Evolutionary conservation across 495 filamentous ascomycete genomes (phyloP), one percentile per base, ranked within the genome.

Genomic region (Parathielavia hyrcaniae): DNA sequence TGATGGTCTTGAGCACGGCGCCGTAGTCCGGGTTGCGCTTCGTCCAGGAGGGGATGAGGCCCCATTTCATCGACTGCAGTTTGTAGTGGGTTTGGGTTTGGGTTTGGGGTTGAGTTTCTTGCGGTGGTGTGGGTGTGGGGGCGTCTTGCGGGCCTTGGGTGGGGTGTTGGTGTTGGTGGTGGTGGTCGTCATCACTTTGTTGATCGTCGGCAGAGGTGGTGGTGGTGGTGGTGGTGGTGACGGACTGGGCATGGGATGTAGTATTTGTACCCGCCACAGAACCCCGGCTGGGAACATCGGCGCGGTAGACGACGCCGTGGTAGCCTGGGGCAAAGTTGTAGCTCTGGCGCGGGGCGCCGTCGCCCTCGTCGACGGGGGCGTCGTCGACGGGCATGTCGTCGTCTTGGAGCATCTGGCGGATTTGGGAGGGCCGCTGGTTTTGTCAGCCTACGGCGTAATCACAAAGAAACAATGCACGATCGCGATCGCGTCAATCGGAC

Each of bases 291-390:
- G 81, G 77, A 6, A 78, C 75, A 46, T 91, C 81, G 32, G 89
- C 91, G 61, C 91, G 83, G 66, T 96, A 96, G 22, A 98, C 86
- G 16, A 88, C 79, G 47, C 95, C 91, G 65, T 89, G 75, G 64
- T 87, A 87, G 1, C 91, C 87, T 0, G 93, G 93, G 0, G 93
- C 90, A 64, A 98, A 93, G 67, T 98, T 98, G 73, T 93, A 96
- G 50, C 81, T 88, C 65, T 90, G 87, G 47, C 88, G 79, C 3
- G 88, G 81, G 32, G 83, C 83, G 12, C 62, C 62, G 20, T 70
- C 65, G 5, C 67, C 70, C 23, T 79, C 75, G 59, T 95, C 89
- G 2, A 84, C 82, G 14, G 89, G 88, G 6, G 81, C 85, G 45
- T 93, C 86, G 54, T 88, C 80, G 8, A 91, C 86, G 10, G 76